Evolutionary conservation across 495 filamentous ascomycete species (phyloP), one percentile per base, ranked within the genome.

Genomic region (Lophium mytilinum): DNA sequence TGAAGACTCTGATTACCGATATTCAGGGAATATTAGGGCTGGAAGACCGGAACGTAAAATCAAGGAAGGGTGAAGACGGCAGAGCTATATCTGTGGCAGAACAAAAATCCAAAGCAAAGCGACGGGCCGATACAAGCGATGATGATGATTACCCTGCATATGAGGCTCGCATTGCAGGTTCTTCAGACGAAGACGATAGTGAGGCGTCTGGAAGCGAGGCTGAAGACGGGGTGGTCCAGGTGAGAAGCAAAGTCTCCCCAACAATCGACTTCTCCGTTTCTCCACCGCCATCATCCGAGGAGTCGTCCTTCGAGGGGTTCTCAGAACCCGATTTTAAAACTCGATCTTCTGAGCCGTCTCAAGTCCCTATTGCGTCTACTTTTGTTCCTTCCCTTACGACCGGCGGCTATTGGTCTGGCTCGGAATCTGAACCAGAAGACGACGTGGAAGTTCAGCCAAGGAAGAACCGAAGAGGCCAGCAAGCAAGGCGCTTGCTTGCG

Each of bases 361-460:
- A 46, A 42, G 24, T 6, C 6, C 24, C 6, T 30, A 30, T 30
- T 30, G 24, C 2, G 24, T 84, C 83, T 8, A 86, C 82, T 1
- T 96, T 96, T 76, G 78, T 98, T 3, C 94, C 93, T 1, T 85
- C 88, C 6, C 78, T 98, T 2, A 80, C 75, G 56, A 86, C 92
- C 79, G 86, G 86, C 15, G 91, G 90, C 45, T 98, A 98, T 74
- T 86, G 86, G 71, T 96, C 92, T 15, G 93, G 90, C 61, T 91
- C 88, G 3, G 90, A 91, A 60, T 78, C 80, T 1, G 84, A 84
- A 50, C 65, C 72, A 1, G 61, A 68, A n/a, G 65, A 73, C 40
- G 75, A 77, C 19, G 60, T 55, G 33, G 62, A 69, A 33, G 65
- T 69, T 11, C 73, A 66, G 5, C 76, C 76, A 0, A 66, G 66